Conservation (phyloP, 2,329 filamentous ascomycete genomes). For the Tolypocladium album region DNA sequence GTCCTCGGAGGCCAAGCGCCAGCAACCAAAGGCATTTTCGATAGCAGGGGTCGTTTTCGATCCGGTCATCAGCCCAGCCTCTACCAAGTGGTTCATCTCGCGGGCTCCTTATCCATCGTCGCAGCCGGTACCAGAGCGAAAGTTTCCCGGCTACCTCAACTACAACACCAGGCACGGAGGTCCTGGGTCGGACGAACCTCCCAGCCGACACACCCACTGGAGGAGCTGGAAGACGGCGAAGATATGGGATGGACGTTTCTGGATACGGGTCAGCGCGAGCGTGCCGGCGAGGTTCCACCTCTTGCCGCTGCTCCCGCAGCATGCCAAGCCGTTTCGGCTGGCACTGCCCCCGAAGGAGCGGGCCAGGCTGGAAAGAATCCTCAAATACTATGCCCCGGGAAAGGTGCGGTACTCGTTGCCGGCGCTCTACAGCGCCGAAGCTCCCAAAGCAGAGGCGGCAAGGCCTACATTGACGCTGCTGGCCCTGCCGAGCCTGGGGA, state of each 20-base stretch:
- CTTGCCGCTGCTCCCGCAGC: conserved; percentile 31
- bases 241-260: conserved; percentile 52
- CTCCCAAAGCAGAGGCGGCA: background rate
- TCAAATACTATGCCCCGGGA: conserved; percentile 40
- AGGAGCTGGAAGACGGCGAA: conserved; percentile 19
- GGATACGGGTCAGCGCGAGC: conserved; percentile 39
- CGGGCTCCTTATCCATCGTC: conserved; percentile 33
- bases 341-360: conserved; percentile 23
- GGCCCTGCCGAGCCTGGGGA: conserved; percentile 41
- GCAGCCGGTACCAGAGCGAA: conserved; percentile 17
- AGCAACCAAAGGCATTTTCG: conserved; percentile 27
- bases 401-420: conserved; percentile 47
- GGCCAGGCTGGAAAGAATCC: conserved; percentile 25
- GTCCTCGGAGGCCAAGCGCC: conserved; percentile 3
- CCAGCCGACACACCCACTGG: conserved; percentile 11
- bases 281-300: conserved; percentile 30
- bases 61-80: conserved; percentile 12
- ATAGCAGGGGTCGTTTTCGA: conserved; percentile 27
- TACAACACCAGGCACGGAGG: conserved; percentile 2
- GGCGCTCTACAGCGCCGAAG: conserved; percentile 37
- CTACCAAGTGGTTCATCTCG: conserved; percentile 31
- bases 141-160: conserved; percentile 12
- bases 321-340: conserved; percentile 37
- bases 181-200: conserved; percentile 1
- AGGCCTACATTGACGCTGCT: conserved; percentile 28